Conservation (phyloP, 169 alveolate species). For the Eimeria sp. region DNA sequence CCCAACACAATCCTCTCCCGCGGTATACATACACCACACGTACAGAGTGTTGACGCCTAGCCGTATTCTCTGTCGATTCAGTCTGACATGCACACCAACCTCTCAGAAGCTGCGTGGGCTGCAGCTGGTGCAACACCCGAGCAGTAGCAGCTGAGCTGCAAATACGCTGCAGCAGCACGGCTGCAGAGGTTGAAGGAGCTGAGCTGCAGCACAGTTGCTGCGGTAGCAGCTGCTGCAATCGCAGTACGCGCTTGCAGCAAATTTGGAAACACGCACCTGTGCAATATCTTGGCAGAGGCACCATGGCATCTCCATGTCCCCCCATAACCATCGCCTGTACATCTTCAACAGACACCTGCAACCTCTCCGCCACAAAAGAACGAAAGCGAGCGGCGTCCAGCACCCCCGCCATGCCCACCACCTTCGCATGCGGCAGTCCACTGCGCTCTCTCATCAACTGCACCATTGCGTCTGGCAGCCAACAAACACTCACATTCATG, state of each 20-base stretch:
- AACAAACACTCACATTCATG: constrained; percentile 16
- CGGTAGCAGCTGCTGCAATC: neutral
- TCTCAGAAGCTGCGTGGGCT: neutral
- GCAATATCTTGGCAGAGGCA: constrained; percentile 87
- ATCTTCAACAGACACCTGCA: constrained; percentile 87
- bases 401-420: constrained; percentile 89
- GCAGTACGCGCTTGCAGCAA: neutral
- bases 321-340: constrained; percentile 91
- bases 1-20: neutral
- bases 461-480: constrained; percentile 84
- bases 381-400: constrained; percentile 89
- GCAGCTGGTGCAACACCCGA: neutral
- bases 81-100: neutral
- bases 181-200: neutral
- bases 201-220: neutral
- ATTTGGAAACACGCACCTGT: constrained; percentile 48
- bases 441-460: constrained; percentile 75
- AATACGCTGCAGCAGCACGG: neutral
- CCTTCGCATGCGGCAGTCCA: constrained; percentile 80
- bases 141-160: too few species aligned
- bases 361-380: constrained; percentile 87
- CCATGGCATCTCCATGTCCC: constrained; percentile 92
- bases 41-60: too few species aligned
- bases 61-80: neutral
- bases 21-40: constrained; percentile 46